phyloP scores from a whole-genome alignment of 2,329 filamentous ascomycete genomes.

The Falciphora oryzae region DNA sequence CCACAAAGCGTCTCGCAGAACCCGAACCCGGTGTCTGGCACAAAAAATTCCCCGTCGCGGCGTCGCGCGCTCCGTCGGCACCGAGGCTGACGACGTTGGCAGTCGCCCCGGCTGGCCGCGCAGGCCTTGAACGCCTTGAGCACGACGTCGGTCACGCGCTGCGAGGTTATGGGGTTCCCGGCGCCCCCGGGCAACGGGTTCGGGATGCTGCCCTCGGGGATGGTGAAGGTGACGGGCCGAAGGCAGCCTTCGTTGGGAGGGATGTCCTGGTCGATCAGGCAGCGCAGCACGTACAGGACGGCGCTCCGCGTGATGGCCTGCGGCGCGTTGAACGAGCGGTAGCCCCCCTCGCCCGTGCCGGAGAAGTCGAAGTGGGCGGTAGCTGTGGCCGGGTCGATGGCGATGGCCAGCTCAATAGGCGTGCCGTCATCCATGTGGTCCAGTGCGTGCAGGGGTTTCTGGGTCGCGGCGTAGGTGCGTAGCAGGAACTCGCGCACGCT shows the following conservation, averaged over 20 bases:
- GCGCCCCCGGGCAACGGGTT: slow-evolving; percentile 71
- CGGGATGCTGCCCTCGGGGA: slow-evolving; percentile 67
- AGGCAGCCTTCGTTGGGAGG: slow-evolving; percentile 84
- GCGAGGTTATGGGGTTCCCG: slow-evolving; percentile 74
- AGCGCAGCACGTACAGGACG: slow-evolving; percentile 81
- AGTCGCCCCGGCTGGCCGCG: slow-evolving; percentile 73
- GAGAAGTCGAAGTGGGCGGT: slow-evolving; percentile 73
- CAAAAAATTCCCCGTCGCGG: too few species aligned
- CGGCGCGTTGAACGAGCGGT: slow-evolving; percentile 72
- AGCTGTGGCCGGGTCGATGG: slow-evolving; percentile 64
- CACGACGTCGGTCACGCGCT: slow-evolving; percentile 78
- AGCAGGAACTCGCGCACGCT: slow-evolving; percentile 65
- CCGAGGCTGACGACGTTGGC: slow-evolving; percentile 81
- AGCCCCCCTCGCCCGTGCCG: slow-evolving; percentile 70
- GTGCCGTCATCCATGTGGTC: slow-evolving; percentile 88
- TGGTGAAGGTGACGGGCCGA: slow-evolving; percentile 67
- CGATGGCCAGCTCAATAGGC: slow-evolving; percentile 68
- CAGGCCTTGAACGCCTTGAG: slow-evolving; percentile 75
- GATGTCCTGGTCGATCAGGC: slow-evolving; percentile 74
- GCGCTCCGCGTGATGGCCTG: slow-evolving; percentile 71
- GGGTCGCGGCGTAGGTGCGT: slow-evolving; percentile 52
- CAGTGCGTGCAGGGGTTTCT: slow-evolving; percentile 59
- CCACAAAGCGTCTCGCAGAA: slow-evolving; percentile 86
- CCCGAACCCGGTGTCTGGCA: slow-evolving; percentile 58
- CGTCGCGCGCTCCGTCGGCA: slow-evolving; percentile 62